Evolutionary conservation across 1,284 basidiomycete genomes (phyloP), one percentile per base, ranked within the genome.

Genomic region (Heterobasidion occidentale): DNA sequence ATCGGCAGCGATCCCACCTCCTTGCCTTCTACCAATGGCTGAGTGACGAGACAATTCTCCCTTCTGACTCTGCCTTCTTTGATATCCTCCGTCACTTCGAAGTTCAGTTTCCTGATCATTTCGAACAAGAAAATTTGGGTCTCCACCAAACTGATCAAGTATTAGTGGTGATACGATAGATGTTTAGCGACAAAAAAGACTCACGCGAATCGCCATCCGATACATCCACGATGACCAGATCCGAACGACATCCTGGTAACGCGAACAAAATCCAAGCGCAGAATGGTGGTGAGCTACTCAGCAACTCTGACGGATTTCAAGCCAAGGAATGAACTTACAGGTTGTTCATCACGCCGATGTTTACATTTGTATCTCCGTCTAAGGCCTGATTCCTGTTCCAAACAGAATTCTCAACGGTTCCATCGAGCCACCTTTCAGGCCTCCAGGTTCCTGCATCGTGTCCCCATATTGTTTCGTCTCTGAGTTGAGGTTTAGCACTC

Each of bases 371-470:
- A 42, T 42, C n/a, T 42, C n/a, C 38, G 6, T 42, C 38, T 42
- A n/a, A 11, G 1, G 38, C 38, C 38, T 11, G n/a, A n/a, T 42
- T n/a, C 38, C 7, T 42, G n/a, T 42, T 11, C 69, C 12, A 48
- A 17, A 17, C 19, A 4, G 46, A 11, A 1, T 7, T n/a, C n/a
- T 71, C 73, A 17, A 67, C 65, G 1, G 66, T 60, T 15, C 67
- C 65, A 46, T 70, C 70, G 9, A 80, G 61, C 78, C 79, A 82
- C 53, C 80, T 66, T 46, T 79, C 77, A 3, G 80, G 79, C 55
- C 77, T 76, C 64, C 75, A 81, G 17, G 66, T 62, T 57, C 78
- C 66, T 9, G 80, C 77, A 57, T 81, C 78, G 20, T 74, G 68
- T 6, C 80, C 79, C 63, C 78, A 81, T 20, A 79, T 61, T 19